Conservation (phyloP, 2,329 filamentous ascomycete genomes). For the Colletotrichum siamense region DNA sequence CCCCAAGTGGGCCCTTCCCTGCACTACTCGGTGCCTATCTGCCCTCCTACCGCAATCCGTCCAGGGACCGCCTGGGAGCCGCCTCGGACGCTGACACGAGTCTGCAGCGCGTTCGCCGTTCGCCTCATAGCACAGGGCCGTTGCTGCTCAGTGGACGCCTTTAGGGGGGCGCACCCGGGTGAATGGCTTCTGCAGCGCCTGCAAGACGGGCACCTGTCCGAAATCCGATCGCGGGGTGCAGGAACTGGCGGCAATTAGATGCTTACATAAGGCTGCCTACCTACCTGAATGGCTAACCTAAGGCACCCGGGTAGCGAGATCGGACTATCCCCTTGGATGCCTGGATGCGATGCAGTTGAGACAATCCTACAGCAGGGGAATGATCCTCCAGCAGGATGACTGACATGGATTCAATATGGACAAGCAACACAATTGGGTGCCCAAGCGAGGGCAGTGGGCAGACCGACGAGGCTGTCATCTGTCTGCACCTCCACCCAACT, state of each 20-base stretch:
- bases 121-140: neutral
- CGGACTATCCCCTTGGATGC: neutral
- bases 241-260: neutral
- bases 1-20: neutral
- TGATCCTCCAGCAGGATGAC: neutral
- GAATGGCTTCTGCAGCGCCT: neutral
- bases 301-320: neutral
- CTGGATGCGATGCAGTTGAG: neutral
- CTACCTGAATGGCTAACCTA: neutral
- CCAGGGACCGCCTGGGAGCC: neutral
- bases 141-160: neutral
- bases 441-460: neutral
- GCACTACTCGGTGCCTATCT: neutral
- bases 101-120: neutral
- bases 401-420: neutral
- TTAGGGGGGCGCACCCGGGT: neutral
- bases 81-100: neutral
- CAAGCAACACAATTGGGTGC: fast-evolving
- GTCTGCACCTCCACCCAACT: too few relatives aligned
- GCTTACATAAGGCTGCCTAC: too few relatives aligned
- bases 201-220: neutral
- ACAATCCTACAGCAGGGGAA: neutral
- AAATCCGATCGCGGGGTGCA: neutral
- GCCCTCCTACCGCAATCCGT: neutral
- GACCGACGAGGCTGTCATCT: neutral